phyloP scores from a whole-genome alignment of 1,284 basidiomycete genomes.

The Trichosporon sp. region DNA sequence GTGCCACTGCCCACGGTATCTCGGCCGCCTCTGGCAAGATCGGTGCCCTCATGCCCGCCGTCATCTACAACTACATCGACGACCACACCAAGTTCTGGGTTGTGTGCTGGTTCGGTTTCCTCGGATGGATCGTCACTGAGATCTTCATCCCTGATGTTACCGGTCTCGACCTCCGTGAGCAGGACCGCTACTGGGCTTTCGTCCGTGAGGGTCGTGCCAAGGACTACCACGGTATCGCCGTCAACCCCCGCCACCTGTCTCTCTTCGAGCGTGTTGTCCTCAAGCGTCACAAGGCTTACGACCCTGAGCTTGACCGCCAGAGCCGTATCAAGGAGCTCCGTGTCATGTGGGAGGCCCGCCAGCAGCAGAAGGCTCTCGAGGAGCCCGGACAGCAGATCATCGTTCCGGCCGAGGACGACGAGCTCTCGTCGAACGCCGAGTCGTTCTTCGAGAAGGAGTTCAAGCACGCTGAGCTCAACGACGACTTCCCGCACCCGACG shows the following conservation, averaged over 20 bases:
- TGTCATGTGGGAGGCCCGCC: conserved; percentile 54
- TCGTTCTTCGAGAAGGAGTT: conserved; percentile 41
- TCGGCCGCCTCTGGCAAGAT: conserved; percentile 60
- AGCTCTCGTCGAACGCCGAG: conserved; percentile 36
- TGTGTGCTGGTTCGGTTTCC: conserved; percentile 62
- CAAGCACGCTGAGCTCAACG: conserved; percentile 22
- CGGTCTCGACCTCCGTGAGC: conserved; percentile 62
- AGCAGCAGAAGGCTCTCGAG: conserved; percentile 35
- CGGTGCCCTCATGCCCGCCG: conserved; percentile 59
- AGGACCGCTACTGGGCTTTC: conserved; percentile 63
- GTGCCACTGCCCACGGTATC: conserved; percentile 59
- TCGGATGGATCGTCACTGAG: conserved; percentile 58
- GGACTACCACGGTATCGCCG: conserved; percentile 63
- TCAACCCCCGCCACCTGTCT: conserved; percentile 61
- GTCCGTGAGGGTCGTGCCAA: conserved; percentile 59
- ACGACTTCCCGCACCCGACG: conserved; percentile 13
- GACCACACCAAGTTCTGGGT: conserved; percentile 60
- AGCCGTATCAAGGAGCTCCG: conserved; percentile 60
- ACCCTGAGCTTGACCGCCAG: conserved; percentile 60
- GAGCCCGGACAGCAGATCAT: conserved; percentile 30
- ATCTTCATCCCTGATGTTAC: conserved; percentile 61
- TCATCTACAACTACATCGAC: conserved; percentile 56
- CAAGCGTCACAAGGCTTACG: conserved; percentile 60
- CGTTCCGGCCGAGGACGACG: conserved; percentile 42
- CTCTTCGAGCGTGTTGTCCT: conserved; percentile 59